A percentile compares a stretch with the other conserved stretches of the same genome.
phyloP scores from a whole-genome alignment of 1,139 yeast genomes.

The Trichomonascaceae sp. region DNA sequence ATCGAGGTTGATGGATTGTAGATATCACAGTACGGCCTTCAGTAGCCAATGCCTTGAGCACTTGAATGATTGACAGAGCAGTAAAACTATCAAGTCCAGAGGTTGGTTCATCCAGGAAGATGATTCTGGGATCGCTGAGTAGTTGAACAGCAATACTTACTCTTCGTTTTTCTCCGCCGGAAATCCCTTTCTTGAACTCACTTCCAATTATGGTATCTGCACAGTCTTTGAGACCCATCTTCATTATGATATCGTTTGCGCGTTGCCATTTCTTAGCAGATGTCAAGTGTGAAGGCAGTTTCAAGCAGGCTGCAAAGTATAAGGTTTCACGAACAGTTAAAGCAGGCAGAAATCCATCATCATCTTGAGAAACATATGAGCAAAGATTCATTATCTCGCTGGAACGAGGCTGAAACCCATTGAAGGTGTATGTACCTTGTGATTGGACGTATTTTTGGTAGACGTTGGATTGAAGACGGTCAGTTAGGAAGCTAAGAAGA shows the following conservation, averaged over 20 bases:
- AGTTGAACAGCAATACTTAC: slow-evolving; percentile 78
- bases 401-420: slow-evolving; percentile 39
- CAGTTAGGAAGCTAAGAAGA: slow-evolving; percentile 58
- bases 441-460: slow-evolving; percentile 33
- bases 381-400: slow-evolving; percentile 48
- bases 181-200: slow-evolving; percentile 65
- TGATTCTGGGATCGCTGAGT: slow-evolving; percentile 61
- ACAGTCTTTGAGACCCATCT: slow-evolving; percentile 70
- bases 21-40: slow-evolving; percentile 66
- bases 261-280: slow-evolving; percentile 28
- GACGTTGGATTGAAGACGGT: slow-evolving; percentile 47
- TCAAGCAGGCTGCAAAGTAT: slow-evolving; percentile 60
- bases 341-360: slow-evolving; percentile 60
- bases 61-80: slow-evolving; percentile 59
- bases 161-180: slow-evolving; percentile 84
- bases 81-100: slow-evolving; percentile 83
- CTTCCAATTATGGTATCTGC: slow-evolving; percentile 73
- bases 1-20: slow-evolving; percentile 82
- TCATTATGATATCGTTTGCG: slow-evolving; percentile 54
- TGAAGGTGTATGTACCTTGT: slow-evolving; percentile 41
- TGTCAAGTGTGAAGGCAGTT: slow-evolving; percentile 39
- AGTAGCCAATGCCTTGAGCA: slow-evolving; percentile 52
- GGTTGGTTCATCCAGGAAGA: slow-evolving; percentile 81
- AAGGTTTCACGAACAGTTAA: slow-evolving; percentile 76
- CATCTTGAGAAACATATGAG: slow-evolving; percentile 76